phyloP scores from a whole-genome alignment of 257 asterid genomes.

The Fraxinus anomala region DNA sequence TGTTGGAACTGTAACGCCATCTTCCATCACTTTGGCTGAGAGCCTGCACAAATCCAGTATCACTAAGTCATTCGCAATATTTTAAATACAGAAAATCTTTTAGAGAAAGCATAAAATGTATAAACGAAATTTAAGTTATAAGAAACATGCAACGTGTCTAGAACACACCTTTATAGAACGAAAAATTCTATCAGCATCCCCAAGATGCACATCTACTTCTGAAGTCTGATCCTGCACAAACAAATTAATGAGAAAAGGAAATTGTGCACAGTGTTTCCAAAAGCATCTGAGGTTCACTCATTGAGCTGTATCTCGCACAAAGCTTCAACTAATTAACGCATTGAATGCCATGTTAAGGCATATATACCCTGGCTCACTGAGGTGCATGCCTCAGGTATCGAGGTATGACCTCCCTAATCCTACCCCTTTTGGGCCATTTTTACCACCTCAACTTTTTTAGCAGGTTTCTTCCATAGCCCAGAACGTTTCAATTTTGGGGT shows the following conservation, averaged over 20 bases:
- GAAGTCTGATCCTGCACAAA: conserved; percentile 67
- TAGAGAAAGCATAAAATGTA: conserved; percentile 16
- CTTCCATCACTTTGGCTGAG: conserved; percentile 99
- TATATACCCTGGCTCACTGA: background rate
- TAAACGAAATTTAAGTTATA: background rate
- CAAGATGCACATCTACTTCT: conserved; percentile 61
- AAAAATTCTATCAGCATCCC: conserved; percentile 64
- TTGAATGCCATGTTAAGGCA: background rate
- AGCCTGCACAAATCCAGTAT: conserved; percentile 53
- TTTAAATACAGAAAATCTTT: conserved; percentile 5
- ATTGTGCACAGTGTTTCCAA: background rate
- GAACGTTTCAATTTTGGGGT: background rate
- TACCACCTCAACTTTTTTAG: background rate
- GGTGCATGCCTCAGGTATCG: background rate
- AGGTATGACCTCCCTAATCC: background rate
- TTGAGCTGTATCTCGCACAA: background rate
- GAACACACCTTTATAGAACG: conserved; percentile 72
- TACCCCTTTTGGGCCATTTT: background rate
- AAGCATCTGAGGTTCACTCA: background rate
- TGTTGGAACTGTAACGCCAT: conserved; percentile 84
- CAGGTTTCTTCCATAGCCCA: background rate
- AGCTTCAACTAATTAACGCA: background rate
- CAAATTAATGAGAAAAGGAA: conserved; percentile 21
- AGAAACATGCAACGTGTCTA: conserved; percentile 19
- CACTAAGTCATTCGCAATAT: conserved; percentile 26